Evolutionary conservation across 2,329 filamentous ascomycete genomes (phyloP).

Genomic region (Aspergillus fijiensis): DNA sequence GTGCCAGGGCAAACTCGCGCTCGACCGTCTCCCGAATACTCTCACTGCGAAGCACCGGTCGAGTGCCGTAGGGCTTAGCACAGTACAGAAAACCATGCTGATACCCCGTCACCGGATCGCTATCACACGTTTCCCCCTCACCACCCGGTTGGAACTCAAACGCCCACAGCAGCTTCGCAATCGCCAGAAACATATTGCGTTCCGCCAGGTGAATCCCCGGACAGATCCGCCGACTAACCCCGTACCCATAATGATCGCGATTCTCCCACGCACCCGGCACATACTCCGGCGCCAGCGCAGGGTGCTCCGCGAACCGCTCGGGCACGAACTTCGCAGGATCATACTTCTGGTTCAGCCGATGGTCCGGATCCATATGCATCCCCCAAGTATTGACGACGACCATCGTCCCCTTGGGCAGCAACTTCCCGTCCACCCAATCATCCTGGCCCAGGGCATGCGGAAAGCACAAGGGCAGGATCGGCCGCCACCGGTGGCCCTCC

Average conservation of each 20-base stretch:
- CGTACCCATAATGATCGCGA: constrained; percentile 33
- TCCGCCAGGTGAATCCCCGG: constrained; percentile 37
- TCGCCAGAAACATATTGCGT: constrained; percentile 27
- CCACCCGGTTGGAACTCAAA: constrained; percentile 19
- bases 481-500: constrained; percentile 58
- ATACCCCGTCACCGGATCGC: not conserved
- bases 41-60: no score
- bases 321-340: constrained; percentile 18
- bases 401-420: constrained; percentile 47
- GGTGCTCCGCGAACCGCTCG: constrained; percentile 28
- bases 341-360: not conserved
- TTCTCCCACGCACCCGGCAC: constrained; percentile 31
- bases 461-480: constrained; percentile 25
- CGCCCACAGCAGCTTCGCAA: constrained; percentile 34
- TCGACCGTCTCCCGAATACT: no score
- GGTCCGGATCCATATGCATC: constrained; percentile 35
- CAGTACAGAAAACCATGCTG: not conserved
- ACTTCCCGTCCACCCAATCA: constrained; percentile 43
- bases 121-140: not conserved
- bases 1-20: no score
- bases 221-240: constrained; percentile 32
- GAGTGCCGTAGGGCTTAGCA: no score
- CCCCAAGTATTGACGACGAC: constrained; percentile 53
- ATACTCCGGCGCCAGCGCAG: constrained; percentile 36
- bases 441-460: constrained; percentile 28